Evolutionary conservation across 257 asterid species (phyloP).

Genomic region (Asclepias syriaca): DNA sequence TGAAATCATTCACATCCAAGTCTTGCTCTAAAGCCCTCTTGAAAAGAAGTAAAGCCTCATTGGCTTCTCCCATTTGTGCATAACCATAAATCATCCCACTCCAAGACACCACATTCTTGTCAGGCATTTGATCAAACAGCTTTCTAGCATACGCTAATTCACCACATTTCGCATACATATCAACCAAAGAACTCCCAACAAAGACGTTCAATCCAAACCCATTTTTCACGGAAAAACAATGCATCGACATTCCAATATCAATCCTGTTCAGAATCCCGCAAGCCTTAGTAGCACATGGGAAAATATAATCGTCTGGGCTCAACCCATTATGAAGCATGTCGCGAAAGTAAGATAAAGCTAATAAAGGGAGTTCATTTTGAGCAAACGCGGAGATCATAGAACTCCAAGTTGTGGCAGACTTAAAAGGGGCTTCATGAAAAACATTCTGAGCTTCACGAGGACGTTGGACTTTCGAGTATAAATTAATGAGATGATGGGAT

Average conservation of each 20-base stretch:
- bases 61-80: constrained; percentile 60
- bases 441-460: constrained; percentile 48
- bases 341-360: constrained; percentile 47
- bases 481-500: constrained; percentile 70
- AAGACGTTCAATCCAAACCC: constrained; percentile 51
- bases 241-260: constrained; percentile 49
- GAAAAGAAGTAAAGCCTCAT: constrained; percentile 67
- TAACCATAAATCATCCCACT: constrained; percentile 81
- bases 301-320: constrained; percentile 48
- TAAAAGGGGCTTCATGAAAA: constrained; percentile 48
- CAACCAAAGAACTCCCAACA: constrained; percentile 74
- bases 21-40: constrained; percentile 51
- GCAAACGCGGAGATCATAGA: constrained; percentile 63
- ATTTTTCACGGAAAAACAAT: constrained; percentile 48
- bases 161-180: constrained; percentile 79
- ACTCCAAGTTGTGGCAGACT: constrained; percentile 84
- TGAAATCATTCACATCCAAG: constrained; percentile 68
- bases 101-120: constrained; percentile 82
- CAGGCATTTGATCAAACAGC: constrained; percentile 87
- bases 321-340: constrained; percentile 40
- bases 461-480: constrained; percentile 65
- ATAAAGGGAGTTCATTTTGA: constrained; percentile 59
- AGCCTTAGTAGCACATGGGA: constrained; percentile 62
- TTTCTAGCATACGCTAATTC: constrained; percentile 47
- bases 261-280: constrained; percentile 38